Evolutionary conservation across 192 early-diverging fungal species (phyloP).

Genomic region (Backusella luteola): DNA sequence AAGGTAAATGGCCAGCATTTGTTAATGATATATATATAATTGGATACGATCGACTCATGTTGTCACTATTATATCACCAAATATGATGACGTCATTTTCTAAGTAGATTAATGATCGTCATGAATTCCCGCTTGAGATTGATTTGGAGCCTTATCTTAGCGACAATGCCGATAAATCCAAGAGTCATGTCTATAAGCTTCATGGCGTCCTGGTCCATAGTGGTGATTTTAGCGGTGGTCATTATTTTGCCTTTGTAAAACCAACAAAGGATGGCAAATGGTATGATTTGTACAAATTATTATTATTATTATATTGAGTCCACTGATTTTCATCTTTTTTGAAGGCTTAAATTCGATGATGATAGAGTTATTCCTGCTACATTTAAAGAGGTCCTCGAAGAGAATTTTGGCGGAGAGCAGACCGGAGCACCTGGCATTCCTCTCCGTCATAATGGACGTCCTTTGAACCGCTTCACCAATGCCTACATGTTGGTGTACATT

Average conservation of each 20-base stretch:
- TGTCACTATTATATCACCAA: not conserved
- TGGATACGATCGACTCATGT: not conserved
- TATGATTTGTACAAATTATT: not conserved
- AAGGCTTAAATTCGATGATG: conserved; percentile 90
- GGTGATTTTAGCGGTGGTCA: conserved; percentile 93
- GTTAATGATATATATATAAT: not conserved
- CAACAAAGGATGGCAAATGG: conserved; percentile 79
- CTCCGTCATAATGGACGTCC: conserved; percentile 44
- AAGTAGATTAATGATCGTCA: conserved; percentile 90
- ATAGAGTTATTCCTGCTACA: conserved; percentile 80
- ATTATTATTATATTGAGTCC: too few relatives aligned
- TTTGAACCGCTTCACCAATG: conserved; percentile 88
- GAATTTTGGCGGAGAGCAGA: conserved; percentile 85
- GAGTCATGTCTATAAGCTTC: conserved; percentile 76
- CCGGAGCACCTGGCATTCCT: conserved; percentile 32
- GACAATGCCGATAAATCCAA: conserved; percentile 61
- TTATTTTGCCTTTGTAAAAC: conserved; percentile 89
- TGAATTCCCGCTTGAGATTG: conserved; percentile 87
- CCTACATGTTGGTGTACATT: conserved; percentile 99
- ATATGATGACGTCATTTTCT: not conserved
- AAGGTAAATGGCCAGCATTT: conserved; percentile 52
- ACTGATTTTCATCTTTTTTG: not conserved
- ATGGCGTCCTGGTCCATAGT: conserved; percentile 94
- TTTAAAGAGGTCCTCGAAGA: conserved; percentile 88
- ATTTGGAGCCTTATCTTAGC: conserved; percentile 78